A percentile compares a stretch with the other conserved stretches of the same genome.
Evolutionary conservation across 192 early-diverging fungal genomes (phyloP).

Genomic region (Chytriomyces sp.): DNA sequence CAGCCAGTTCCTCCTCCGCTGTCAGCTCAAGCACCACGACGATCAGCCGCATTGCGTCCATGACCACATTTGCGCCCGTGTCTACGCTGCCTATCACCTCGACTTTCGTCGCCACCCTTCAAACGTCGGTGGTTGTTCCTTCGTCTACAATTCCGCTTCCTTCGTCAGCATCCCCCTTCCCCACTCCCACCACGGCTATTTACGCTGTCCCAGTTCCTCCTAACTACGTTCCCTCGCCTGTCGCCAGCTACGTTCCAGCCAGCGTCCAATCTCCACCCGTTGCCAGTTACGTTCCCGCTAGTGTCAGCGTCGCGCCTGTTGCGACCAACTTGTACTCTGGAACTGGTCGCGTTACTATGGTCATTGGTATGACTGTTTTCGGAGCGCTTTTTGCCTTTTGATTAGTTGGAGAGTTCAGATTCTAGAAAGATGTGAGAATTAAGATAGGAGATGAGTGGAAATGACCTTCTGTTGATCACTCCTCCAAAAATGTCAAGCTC

Average conservation of each 20-base stretch:
- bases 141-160: neutral
- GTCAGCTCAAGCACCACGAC: neutral
- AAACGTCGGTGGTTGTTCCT: neutral
- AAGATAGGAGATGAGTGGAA: too few relatives aligned
- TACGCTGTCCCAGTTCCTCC: neutral
- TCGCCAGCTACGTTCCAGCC: neutral
- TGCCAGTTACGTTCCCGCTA: neutral
- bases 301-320: neutral
- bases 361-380: too few relatives aligned
- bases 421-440: too few relatives aligned
- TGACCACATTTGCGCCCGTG: neutral
- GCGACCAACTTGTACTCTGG: neutral
- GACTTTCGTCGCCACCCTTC: neutral
- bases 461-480: too few relatives aligned
- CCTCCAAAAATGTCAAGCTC: too few relatives aligned
- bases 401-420: too few relatives aligned
- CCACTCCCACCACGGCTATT: neutral
- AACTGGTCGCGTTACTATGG: neutral
- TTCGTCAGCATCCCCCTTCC: neutral
- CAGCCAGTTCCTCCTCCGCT: neutral
- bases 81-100: neutral
- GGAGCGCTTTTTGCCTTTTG: too few relatives aligned
- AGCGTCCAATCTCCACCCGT: neutral
- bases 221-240: neutral
- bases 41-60: neutral